Conservation (phyloP, 2,329 filamentous ascomycete species). For the Phialemoniopsis sp. region DNA sequence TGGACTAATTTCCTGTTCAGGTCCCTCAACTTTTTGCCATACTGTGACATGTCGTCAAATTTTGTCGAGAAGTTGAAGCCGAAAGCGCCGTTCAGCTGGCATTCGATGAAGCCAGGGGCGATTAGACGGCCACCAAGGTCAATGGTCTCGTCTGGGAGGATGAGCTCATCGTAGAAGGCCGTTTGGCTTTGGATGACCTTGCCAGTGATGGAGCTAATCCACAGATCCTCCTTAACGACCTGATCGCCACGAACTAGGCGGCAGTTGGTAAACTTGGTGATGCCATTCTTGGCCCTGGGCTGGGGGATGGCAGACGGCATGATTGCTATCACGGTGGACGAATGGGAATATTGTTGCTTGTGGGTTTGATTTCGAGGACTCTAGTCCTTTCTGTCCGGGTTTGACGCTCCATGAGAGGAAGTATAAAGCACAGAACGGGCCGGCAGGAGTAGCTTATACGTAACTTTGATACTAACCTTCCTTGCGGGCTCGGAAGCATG, state of each 20-base stretch:
- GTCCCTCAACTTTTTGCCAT: slow-evolving; percentile 66
- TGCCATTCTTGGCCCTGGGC: slow-evolving; percentile 40
- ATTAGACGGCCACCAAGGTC: slow-evolving; percentile 81
- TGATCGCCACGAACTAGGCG: slow-evolving; percentile 64
- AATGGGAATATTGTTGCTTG: slow-evolving; percentile 1
- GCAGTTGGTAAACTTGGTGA: slow-evolving; percentile 90
- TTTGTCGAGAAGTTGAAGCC: slow-evolving; percentile 88
- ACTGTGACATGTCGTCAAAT: slow-evolving; percentile 63
- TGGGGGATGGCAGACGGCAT: slow-evolving; percentile 22
- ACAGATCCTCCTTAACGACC: slow-evolving; percentile 76
- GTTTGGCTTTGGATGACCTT: slow-evolving; percentile 73
- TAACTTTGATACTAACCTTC: background rate
- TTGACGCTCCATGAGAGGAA: slow-evolving; percentile 6
- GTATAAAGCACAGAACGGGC: slow-evolving; percentile 1
- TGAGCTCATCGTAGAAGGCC: slow-evolving; percentile 63
- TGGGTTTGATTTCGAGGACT: background rate
- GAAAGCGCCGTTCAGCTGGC: slow-evolving; percentile 87
- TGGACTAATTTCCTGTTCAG: slow-evolving; percentile 69
- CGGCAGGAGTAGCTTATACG: background rate
- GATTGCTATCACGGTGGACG: background rate
- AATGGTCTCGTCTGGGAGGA: slow-evolving; percentile 68
- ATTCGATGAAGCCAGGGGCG: slow-evolving; percentile 83
- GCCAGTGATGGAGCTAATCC: slow-evolving; percentile 77
- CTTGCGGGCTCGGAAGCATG: too few species aligned
- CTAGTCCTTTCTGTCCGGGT: slow-evolving; percentile 2